These are phyloP conservation scores for Tremella fuciformis DNA, from an alignment of 768 basidiomycete species.

Conservation along the genomic window DNA sequence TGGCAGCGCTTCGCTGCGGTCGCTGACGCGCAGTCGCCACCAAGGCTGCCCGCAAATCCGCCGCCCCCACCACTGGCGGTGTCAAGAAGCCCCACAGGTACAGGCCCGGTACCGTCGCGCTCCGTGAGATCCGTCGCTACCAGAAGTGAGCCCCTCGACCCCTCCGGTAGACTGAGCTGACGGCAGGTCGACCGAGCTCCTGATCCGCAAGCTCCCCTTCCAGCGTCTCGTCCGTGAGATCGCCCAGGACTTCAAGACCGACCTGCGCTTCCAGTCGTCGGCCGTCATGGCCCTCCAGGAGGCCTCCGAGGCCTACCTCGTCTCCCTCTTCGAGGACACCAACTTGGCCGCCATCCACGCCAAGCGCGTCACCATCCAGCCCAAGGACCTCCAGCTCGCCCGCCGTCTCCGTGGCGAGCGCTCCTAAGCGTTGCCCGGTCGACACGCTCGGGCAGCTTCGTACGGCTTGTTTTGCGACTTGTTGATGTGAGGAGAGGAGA, in stretches of 20 bases:
- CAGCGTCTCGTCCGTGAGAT: constrained; percentile 75
- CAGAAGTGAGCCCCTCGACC: constrained; percentile 50
- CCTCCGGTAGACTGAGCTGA: not conserved
- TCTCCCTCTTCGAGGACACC: constrained; percentile 68
- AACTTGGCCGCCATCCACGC: constrained; percentile 57
- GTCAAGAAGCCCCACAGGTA: constrained; percentile 82
- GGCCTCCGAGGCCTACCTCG: constrained; percentile 67
- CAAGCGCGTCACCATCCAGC: constrained; percentile 70
- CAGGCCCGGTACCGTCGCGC: constrained; percentile 73
- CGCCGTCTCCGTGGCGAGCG: constrained; percentile 51
- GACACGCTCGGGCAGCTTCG: not conserved
- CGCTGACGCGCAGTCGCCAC: constrained; percentile 43
- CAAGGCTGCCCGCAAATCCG: constrained; percentile 50
- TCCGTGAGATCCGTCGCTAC: constrained; percentile 65
- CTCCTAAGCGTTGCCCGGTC: constrained; percentile 27
- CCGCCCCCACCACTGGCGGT: constrained; percentile 58
- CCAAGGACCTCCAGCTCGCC: constrained; percentile 56
- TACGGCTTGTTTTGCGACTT: constrained; percentile 1
- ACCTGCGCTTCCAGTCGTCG: constrained; percentile 66
- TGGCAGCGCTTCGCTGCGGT: not conserved
- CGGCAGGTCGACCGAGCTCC: constrained; percentile 57
- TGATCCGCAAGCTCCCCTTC: constrained; percentile 61
- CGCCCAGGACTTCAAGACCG: constrained; percentile 80
- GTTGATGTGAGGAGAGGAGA: not conserved
- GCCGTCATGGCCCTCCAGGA: constrained; percentile 60